Base-by-base conservation (phyloP, 2,329 filamentous ascomycete species). In the Pseudophaeomoniella oleicola region DNA sequence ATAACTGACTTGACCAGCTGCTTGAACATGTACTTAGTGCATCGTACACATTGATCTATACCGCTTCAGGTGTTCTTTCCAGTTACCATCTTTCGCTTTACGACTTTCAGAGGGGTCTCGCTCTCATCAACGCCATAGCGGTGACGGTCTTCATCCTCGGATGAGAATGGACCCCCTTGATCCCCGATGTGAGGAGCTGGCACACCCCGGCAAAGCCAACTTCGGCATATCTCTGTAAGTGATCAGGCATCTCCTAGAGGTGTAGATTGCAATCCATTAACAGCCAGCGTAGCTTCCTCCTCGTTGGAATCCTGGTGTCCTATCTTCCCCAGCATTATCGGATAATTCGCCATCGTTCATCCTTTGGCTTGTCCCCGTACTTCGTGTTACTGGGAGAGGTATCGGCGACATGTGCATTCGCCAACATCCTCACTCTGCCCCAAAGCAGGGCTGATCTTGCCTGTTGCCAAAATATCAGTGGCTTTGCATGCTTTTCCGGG, bases 321-420 rank as follows among this genome's bases (percentile, higher is more conserved):
- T 98, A 98, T 62, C 71, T 96, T 2, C 90, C 90, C 1, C 90
- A 98, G 56, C 88, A 96, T 60, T 73, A 81, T 56, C 85, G 90
- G 51, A 96, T 98, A 59, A 83, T 94, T 47, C 67, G 72, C 30
- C 75, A 86, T 38, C 75, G 78, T 42, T 90, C 84, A 11, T 92
- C 88, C 15, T 88, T 93, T 56, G 90, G 90, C 43, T 87, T 98
- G 43, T 94, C 87, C 18, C 88, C 90, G 5, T 90, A 88, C 59
- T 98, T 94, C 54, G 78, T 98, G 44, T 72, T 96, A 2, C 75
- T 98, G n/a, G 90, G 90, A 41, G 84, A 82, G 16, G 88, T 88
- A 2, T 92, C 85, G 5, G 82, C 82, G 48, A 93, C 82, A 36
- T 83, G 81, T 34, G 81, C 83, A 16, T 85, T 98, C 50, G 84